Conservation (phyloP, 352 stramenopile species). For the Phytophthora pinifolia region DNA sequence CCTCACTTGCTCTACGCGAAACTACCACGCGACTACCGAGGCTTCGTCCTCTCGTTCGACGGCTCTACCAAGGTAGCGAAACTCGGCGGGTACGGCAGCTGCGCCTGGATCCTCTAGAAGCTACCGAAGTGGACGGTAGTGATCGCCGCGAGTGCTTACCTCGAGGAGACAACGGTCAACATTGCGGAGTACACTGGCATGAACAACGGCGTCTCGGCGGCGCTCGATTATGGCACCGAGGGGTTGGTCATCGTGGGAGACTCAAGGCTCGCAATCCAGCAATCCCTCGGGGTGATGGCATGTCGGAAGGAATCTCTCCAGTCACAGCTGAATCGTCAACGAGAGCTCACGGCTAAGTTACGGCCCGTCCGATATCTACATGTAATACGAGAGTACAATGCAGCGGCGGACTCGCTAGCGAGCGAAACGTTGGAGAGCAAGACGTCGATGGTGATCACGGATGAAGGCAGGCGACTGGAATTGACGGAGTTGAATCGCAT, state of each 20-base stretch:
- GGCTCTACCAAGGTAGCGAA: constrained; percentile 14
- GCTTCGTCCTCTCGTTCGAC: constrained; percentile 21
- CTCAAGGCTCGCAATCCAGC: constrained; percentile 12
- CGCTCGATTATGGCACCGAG: background rate
- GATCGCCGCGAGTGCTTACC: background rate
- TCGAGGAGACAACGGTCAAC: background rate
- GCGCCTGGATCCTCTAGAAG: constrained; percentile 1
- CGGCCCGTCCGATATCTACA: too few species aligned
- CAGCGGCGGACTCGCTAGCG: too few species aligned
- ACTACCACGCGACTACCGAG: background rate
- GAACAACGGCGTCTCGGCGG: background rate
- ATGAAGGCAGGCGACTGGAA: background rate
- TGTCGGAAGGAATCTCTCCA: constrained; percentile 8
- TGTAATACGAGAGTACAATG: too few species aligned
- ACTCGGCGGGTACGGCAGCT: constrained; percentile 5
- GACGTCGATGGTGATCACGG: constrained; percentile 1
- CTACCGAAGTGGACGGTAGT: constrained; percentile 2
- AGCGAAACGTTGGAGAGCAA: constrained; percentile 6
- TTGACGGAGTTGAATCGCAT: constrained; percentile 4
- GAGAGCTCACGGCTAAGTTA: background rate
- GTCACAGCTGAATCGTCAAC: background rate
- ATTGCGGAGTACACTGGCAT: constrained; percentile 1
- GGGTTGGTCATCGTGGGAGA: constrained; percentile 7
- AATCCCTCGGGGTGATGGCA: constrained; percentile 11
- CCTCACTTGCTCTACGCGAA: constrained; percentile 2